Conservation (phyloP, 2,329 filamentous ascomycete species). For the Verticillium tricorpus region DNA sequence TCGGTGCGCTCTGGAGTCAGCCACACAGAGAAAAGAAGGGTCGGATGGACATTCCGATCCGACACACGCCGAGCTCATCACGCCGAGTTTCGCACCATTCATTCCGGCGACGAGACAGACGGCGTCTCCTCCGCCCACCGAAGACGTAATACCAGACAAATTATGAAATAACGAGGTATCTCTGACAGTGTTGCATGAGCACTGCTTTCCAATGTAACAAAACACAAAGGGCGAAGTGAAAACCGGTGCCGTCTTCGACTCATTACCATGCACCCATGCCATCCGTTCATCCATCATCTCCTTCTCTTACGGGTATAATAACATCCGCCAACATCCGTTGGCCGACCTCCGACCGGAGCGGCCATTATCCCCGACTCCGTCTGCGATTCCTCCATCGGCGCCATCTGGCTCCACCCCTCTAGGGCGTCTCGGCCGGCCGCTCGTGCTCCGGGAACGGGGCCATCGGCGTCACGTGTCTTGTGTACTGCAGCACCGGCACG, state of each 20-base stretch:
- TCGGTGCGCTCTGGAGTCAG: not conserved
- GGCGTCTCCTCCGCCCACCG: not conserved
- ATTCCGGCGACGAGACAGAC: not conserved
- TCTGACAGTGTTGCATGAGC: not conserved
- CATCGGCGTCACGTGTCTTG: constrained; percentile 17
- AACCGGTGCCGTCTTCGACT: not conserved
- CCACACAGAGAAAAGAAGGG: not conserved
- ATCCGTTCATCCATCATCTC: not conserved
- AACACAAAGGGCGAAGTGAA: not conserved
- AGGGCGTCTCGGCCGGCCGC: not conserved
- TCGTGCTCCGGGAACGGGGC: constrained; percentile 7
- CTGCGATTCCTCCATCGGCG: not conserved
- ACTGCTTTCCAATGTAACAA: not conserved
- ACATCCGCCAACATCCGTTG: not conserved
- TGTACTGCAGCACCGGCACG: constrained; percentile 63
- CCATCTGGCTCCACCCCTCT: not conserved
- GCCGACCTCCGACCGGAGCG: not conserved
- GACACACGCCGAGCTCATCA: not conserved
- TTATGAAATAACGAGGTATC: not conserved
- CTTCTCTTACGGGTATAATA: not conserved
- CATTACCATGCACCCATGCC: not conserved
- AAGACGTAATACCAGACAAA: not conserved
- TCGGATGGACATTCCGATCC: not conserved
- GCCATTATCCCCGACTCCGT: not conserved
- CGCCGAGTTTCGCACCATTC: not conserved